phyloP scores from a whole-genome alignment of 1,284 basidiomycete species.

The Ustilago trichophora region DNA sequence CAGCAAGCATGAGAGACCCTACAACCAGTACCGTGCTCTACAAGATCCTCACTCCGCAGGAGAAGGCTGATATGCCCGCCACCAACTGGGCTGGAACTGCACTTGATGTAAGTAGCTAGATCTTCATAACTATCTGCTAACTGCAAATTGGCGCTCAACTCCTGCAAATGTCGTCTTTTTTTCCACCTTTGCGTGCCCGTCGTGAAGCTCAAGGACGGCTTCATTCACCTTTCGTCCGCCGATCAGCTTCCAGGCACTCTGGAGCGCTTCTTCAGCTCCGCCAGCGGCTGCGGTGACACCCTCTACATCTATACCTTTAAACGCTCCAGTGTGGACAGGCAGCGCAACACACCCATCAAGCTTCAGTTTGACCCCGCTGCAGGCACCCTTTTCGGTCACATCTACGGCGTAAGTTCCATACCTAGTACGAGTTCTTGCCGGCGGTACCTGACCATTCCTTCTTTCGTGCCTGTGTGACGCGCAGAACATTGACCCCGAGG shows the following conservation, averaged over 20 bases:
- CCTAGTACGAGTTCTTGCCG: no score
- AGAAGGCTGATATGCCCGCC: conserved; percentile 36
- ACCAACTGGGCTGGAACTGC: conserved; percentile 51
- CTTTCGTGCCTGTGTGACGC: not conserved
- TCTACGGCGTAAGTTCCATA: conserved; percentile 46
- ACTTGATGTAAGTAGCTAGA: conserved; percentile 49
- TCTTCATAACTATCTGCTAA: not conserved
- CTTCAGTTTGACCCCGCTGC: conserved; percentile 50
- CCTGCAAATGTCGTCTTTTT: no score
- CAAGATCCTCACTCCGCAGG: conserved; percentile 58
- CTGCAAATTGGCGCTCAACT: not conserved
- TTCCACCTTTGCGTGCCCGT: no score
- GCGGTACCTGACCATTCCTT: not conserved
- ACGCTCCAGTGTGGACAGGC: conserved; percentile 29
- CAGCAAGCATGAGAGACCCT: conserved; percentile 37
- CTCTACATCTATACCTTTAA: conserved; percentile 46
- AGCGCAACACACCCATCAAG: conserved; percentile 29
- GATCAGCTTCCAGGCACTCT: conserved; percentile 53
- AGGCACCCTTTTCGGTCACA: conserved; percentile 49
- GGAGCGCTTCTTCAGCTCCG: conserved; percentile 48
- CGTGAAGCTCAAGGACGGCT: conserved; percentile 51
- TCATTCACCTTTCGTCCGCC: conserved; percentile 57
- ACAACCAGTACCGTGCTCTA: conserved; percentile 52
- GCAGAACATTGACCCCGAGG: conserved; percentile 41
- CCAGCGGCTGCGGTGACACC: conserved; percentile 39